These are phyloP conservation scores for Mortierella sp. DNA, from an alignment of 371 early-diverging fungal species.

Conservation along the genomic window DNA sequence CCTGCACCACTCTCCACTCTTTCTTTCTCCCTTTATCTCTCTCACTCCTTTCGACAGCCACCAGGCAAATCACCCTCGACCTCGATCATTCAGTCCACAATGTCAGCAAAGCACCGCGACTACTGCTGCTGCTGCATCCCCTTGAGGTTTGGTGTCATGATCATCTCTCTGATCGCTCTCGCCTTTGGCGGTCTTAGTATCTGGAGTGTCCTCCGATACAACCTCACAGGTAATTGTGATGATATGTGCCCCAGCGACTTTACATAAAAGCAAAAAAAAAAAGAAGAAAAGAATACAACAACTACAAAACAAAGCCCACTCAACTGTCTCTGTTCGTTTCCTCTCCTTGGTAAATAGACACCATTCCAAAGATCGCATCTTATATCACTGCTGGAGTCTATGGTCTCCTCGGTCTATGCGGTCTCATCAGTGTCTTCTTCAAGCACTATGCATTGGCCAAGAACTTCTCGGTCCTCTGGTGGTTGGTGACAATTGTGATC, in stretches of 20 bases:
- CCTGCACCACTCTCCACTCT: too few species aligned
- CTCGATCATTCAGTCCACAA: not conserved
- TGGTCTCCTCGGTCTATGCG: slow-evolving; percentile 27
- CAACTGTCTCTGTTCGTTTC: not conserved
- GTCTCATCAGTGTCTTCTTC: slow-evolving; percentile 33
- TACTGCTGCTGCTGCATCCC: slow-evolving; percentile 50
- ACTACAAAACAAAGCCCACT: too few species aligned
- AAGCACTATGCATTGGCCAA: slow-evolving; percentile 44
- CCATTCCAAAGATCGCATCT: slow-evolving; percentile 12
- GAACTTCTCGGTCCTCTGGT: slow-evolving; percentile 51
- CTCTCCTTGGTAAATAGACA: slow-evolving; percentile 1
- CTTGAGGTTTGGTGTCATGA: slow-evolving; percentile 30
- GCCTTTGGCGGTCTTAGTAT: slow-evolving; percentile 26
- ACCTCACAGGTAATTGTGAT: slow-evolving; percentile 18
- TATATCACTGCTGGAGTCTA: slow-evolving; percentile 27
- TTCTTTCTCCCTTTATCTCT: too few species aligned
- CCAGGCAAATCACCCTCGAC: too few species aligned
- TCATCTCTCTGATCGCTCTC: slow-evolving; percentile 32
- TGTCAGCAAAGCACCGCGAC: slow-evolving; percentile 15
- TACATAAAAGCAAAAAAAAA: too few species aligned
- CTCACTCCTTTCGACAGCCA: too few species aligned
- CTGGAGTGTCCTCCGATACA: slow-evolving; percentile 16
- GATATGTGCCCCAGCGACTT: not conserved
- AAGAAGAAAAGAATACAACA: too few species aligned
- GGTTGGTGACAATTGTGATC: slow-evolving; percentile 31